Conservation (phyloP, 345 rosid species). For the Rhodamnia rubescens region DNA sequence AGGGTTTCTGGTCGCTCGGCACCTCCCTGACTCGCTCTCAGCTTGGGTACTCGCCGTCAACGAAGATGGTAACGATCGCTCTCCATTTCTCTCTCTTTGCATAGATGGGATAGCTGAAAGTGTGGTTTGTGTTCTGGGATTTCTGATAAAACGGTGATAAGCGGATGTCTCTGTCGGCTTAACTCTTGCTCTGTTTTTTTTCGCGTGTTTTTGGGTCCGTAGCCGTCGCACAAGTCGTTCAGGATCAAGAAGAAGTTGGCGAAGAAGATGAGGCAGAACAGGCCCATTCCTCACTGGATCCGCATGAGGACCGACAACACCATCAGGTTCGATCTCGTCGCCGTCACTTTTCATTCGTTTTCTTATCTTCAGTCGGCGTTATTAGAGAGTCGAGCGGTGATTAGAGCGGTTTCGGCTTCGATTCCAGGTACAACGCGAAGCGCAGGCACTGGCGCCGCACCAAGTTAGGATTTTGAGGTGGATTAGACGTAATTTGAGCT, state of each 20-base stretch:
- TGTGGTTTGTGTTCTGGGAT: background rate
- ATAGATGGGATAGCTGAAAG: background rate
- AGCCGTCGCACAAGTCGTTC: constrained; percentile 15
- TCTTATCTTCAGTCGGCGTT: background rate
- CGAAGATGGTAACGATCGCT: background rate
- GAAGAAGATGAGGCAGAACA: constrained; percentile 20
- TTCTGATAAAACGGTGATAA: background rate
- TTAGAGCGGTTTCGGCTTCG: background rate
- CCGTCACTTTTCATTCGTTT: background rate
- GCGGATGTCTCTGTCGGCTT: background rate
- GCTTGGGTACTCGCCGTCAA: background rate
- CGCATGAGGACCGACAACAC: constrained; percentile 17
- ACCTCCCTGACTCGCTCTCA: background rate
- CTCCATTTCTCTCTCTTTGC: background rate
- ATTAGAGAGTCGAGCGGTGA: background rate
- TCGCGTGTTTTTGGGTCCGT: background rate
- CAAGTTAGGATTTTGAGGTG: constrained; percentile 11
- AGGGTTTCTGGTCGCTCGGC: background rate
- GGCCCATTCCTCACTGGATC: constrained; percentile 16
- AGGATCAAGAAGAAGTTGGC: constrained; percentile 14
- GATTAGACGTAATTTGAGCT: background rate
- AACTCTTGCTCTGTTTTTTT: background rate
- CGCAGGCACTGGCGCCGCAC: constrained; percentile 19
- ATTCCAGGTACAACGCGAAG: constrained; percentile 12
- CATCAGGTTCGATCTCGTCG: background rate